Evolutionary conservation across 495 filamentous ascomycete genomes (phyloP).

Genomic region (Aspergillus affinis): DNA sequence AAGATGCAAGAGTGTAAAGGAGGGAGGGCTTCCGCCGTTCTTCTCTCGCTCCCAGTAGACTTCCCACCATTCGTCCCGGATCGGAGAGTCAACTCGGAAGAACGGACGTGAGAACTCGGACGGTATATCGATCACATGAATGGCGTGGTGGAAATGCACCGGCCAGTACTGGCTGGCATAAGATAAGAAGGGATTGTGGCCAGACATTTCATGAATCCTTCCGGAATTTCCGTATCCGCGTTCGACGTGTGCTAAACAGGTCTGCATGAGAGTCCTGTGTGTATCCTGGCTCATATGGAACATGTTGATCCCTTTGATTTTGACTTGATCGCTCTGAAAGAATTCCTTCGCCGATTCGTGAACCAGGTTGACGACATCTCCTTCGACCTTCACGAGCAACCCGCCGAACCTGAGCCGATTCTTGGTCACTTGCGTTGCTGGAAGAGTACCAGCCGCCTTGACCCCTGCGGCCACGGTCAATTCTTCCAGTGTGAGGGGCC

Average conservation of each 20-base stretch:
- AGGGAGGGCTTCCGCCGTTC: constrained; percentile 22
- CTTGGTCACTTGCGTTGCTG: constrained; percentile 13
- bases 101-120: constrained; percentile 27
- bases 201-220: constrained; percentile 1
- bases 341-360: constrained; percentile 29
- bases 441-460: constrained; percentile 1
- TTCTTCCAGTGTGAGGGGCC: constrained; percentile 25
- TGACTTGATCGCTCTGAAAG: constrained; percentile 26
- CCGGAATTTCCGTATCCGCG: constrained; percentile 12
- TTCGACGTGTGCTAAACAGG: constrained; percentile 27
- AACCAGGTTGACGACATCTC: constrained; percentile 24
- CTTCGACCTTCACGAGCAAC: constrained; percentile 20
- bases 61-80: constrained; percentile 29
- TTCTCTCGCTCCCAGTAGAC: constrained; percentile 31
- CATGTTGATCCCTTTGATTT: constrained; percentile 29
- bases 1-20: constrained; percentile 38
- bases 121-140: constrained; percentile 8
- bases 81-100: constrained; percentile 23
- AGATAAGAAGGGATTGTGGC: constrained; percentile 18
- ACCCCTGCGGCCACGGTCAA: constrained; percentile 12
- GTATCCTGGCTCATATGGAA: constrained; percentile 26
- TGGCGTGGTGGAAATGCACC: constrained; percentile 26
- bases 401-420: constrained; percentile 16
- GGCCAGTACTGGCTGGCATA: constrained; percentile 28
- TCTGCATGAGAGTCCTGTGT: constrained; percentile 28